phyloP scores from a whole-genome alignment of 2,329 filamentous ascomycete species.

The Anthostomella pinea region DNA sequence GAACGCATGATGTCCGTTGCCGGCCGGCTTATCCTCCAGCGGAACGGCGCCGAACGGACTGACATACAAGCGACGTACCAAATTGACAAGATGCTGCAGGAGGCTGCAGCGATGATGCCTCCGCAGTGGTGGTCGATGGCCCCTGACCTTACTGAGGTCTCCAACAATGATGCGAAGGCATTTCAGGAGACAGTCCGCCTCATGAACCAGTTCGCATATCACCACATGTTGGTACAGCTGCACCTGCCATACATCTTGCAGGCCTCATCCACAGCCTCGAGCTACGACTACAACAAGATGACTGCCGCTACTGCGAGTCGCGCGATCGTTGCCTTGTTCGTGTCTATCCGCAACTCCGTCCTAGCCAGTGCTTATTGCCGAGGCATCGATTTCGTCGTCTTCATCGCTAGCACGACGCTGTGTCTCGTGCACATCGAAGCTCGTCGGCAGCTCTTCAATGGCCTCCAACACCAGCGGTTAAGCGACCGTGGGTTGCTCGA shows the following conservation, averaged over 20 bases:
- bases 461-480: slow-evolving; percentile 37
- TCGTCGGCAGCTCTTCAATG: slow-evolving; percentile 11
- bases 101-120: slow-evolving; percentile 35
- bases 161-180: slow-evolving; percentile 12
- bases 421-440: slow-evolving; percentile 41
- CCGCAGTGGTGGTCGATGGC: slow-evolving; percentile 39
- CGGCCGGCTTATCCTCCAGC: too few species aligned
- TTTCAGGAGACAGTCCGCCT: slow-evolving; percentile 35
- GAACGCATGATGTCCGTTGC: too few species aligned
- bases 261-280: slow-evolving; percentile 23
- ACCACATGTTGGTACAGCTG: slow-evolving; percentile 40
- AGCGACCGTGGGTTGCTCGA: slow-evolving; percentile 42
- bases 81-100: slow-evolving; percentile 37
- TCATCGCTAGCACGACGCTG: slow-evolving; percentile 36
- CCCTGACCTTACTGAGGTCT: slow-evolving; percentile 17
- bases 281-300: slow-evolving; percentile 37
- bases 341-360: slow-evolving; percentile 33
- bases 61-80: slow-evolving; percentile 29
- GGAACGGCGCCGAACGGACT: too few species aligned
- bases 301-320: slow-evolving; percentile 41
- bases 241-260: slow-evolving; percentile 45
- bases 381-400: slow-evolving; percentile 39
- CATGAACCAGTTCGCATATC: slow-evolving; percentile 39
- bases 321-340: slow-evolving; percentile 38
- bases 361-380: slow-evolving; percentile 35